Evolutionary conservation across 2,329 filamentous ascomycete species (phyloP).

Genomic region (Metarhizium guizhouense): DNA sequence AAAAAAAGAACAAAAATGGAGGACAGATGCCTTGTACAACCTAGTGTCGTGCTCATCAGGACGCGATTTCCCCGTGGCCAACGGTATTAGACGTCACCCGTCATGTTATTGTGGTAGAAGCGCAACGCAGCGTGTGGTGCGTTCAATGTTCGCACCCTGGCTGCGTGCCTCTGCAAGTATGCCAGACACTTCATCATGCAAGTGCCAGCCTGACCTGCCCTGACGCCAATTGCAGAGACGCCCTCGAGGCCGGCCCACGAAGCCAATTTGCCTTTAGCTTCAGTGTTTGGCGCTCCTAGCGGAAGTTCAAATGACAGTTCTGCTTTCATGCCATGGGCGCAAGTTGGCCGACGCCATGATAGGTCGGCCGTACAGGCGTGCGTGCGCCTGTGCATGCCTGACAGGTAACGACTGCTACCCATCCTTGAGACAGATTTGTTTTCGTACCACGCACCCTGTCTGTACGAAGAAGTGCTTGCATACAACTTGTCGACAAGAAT

Average conservation of each 20-base stretch:
- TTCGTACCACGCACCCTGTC: background rate
- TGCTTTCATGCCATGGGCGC: background rate
- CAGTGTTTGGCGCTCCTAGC: background rate
- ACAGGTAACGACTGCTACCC: background rate
- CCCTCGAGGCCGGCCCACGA: too few relatives aligned
- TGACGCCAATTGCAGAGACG: background rate
- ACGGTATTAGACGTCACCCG: background rate
- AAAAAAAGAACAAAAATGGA: too few relatives aligned
- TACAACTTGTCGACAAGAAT: background rate
- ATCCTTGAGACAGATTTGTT: background rate
- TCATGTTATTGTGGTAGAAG: too few relatives aligned
- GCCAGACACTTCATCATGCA: too few relatives aligned
- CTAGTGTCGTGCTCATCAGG: too few relatives aligned
- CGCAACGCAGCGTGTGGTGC: too few relatives aligned
- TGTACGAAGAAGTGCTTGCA: background rate
- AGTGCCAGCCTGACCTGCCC: background rate
- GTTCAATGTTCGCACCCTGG: too few relatives aligned
- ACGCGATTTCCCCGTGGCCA: background rate
- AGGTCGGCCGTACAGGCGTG: background rate
- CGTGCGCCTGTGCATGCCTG: background rate
- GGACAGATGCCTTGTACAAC: background rate
- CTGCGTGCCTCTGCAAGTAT: too few relatives aligned
- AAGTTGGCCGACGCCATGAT: background rate
- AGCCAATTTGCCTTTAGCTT: background rate
- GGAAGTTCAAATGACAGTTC: background rate